Base-by-base conservation (phyloP, 1,139 yeast genomes). In the Geotrichum fermentans region DNA sequence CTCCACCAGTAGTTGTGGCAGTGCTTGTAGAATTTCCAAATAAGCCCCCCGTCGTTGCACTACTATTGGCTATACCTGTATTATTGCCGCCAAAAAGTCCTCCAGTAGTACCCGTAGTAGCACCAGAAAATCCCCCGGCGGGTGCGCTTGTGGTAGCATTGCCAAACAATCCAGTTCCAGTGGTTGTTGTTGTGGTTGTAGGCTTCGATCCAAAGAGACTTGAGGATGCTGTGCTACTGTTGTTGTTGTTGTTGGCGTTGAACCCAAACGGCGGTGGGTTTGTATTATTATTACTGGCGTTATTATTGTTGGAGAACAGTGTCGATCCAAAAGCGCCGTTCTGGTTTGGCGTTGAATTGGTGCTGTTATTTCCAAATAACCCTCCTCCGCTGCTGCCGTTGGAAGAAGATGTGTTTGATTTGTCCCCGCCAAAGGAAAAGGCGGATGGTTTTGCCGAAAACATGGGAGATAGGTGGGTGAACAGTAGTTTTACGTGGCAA, bases 31-130 rank as follows among this genome's bases (percentile, higher is more conserved):
- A 24, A 6, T 10, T 10, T 24, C 28, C 28, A 24, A 24, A 24
- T 6, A 24, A 10, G 28, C 28, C 28, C 28, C 28, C 28, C 10
- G 28, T 24, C 8, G 45, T 20, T n/a, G 42, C 24, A 11, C 41
- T 10, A 1, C 14, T 11, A 11, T 21, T 33, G 10, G 41, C 30
- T n/a, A n/a, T n/a, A n/a, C n/a, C n/a, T n/a, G n/a, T n/a, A n/a
- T n/a, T n/a, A n/a, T n/a, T n/a, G n/a, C n/a, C n/a, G 43, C 55
- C 69, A 53, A 67, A 65, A 16, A 66, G 49, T 5, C 64, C 61
- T 18, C 60, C 59, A 26, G 48, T 37, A 30, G 53, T 6, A 24
- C 28, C 45, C n/a, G 49, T 4, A 24, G 39, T 13, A 13, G 30
- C 17, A 21, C 51, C 38, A 50, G 45, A 33, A 45, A 47, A 35